Percentiles rank a stretch among this genome's conserved stretches.
Evolutionary conservation across 2,329 filamentous ascomycete species (phyloP).

Genomic region (Nemania bipapillata): DNA sequence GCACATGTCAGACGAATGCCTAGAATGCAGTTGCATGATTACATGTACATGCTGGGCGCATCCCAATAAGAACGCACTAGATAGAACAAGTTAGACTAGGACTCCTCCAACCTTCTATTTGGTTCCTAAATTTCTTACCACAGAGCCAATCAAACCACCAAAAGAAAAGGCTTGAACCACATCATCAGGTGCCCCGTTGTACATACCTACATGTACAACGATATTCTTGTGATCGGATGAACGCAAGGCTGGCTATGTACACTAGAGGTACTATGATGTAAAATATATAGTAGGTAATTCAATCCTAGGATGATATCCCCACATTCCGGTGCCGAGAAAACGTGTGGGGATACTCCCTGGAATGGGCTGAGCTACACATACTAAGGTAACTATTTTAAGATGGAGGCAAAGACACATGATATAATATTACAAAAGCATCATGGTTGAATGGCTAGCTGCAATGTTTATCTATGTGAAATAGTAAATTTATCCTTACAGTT

Average conservation of each 20-base stretch:
- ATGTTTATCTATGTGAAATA: neutral
- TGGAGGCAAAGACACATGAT: neutral
- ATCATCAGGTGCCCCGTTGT: neutral
- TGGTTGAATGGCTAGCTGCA: neutral
- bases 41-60: neutral
- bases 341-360: neutral
- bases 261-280: neutral
- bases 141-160: slow-evolving; percentile 1
- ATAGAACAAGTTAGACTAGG: slow-evolving; percentile 7
- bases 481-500: neutral
- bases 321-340: neutral
- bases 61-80: neutral
- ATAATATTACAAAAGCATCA: neutral
- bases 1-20: no score
- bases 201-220: no score
- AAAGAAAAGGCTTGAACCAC: neutral
- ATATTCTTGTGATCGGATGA: neutral
- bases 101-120: neutral
- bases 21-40: slow-evolving; percentile 4
- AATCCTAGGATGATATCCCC: neutral
- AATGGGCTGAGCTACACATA: neutral
- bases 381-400: neutral
- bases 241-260: neutral
- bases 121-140: neutral
- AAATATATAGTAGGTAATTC: neutral